A percentile compares a stretch with the other conserved stretches of the same genome.
Conservation (phyloP, 2,329 filamentous ascomycete species). For the Clonostachys rhizophaga region DNA sequence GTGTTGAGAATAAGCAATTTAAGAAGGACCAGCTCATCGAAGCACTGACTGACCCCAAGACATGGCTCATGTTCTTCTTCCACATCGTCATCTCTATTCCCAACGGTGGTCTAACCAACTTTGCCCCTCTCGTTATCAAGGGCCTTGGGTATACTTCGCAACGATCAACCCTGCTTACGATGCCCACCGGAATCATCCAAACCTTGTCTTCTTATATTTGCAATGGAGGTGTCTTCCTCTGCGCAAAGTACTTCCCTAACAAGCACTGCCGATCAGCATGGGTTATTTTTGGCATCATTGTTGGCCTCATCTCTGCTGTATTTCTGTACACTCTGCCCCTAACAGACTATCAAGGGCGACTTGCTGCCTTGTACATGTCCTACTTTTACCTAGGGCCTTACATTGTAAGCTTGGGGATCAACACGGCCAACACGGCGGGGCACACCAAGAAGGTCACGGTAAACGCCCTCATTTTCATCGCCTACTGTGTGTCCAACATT, state of each 20-base stretch:
- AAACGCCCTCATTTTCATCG: slow-evolving; percentile 39
- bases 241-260: slow-evolving; percentile 1
- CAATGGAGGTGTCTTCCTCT: not conserved
- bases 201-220: not conserved
- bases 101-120: slow-evolving; percentile 37
- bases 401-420: slow-evolving; percentile 2
- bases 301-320: slow-evolving; percentile 1
- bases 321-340: not conserved
- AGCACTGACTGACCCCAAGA: slow-evolving; percentile 46
- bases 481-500: slow-evolving; percentile 32
- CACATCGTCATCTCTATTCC: slow-evolving; percentile 44
- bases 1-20: slow-evolving; percentile 42
- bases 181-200: slow-evolving; percentile 10
- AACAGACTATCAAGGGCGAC: not conserved
- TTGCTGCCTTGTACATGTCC: not conserved
- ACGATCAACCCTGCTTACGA: slow-evolving; percentile 18
- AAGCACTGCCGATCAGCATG: slow-evolving; percentile 1
- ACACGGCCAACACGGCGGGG: slow-evolving; percentile 20
- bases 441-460: slow-evolving; percentile 34
- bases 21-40: slow-evolving; percentile 40
- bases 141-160: slow-evolving; percentile 32
- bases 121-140: slow-evolving; percentile 5
- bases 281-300: slow-evolving; percentile 1
- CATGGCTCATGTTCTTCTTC: slow-evolving; percentile 52
- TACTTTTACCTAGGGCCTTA: not conserved